A percentile compares a stretch with the other conserved stretches of the same genome.
Evolutionary conservation across 1,284 basidiomycete genomes (phyloP).

Genomic region (Inonotus hispidus): DNA sequence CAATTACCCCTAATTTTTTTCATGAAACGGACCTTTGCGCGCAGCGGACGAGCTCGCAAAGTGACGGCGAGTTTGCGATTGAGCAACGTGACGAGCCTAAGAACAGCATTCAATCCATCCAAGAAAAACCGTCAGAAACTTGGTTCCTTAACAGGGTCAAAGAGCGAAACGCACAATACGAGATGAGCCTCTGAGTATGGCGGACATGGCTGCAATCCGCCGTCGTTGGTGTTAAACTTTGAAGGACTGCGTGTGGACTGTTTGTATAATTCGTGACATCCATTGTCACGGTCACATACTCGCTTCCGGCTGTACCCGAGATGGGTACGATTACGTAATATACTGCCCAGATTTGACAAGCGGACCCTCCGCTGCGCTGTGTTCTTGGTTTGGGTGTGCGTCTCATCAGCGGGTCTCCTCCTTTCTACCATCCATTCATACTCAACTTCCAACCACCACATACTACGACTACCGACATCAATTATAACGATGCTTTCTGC

Average conservation of each 20-base stretch:
- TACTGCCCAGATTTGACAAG: too few relatives aligned
- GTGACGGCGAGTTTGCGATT: conserved; percentile 30
- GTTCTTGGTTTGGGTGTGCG: too few relatives aligned
- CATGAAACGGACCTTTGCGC: conserved; percentile 57
- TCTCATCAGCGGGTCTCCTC: too few relatives aligned
- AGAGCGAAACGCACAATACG: conserved; percentile 11
- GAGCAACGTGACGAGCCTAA: background rate
- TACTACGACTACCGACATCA: background rate
- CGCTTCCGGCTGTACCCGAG: too few relatives aligned
- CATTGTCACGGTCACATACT: too few relatives aligned
- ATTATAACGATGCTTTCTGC: conserved; percentile 13
- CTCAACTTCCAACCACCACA: background rate
- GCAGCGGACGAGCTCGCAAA: conserved; percentile 61
- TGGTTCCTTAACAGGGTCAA: background rate
- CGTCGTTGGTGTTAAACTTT: background rate
- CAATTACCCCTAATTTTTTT: background rate
- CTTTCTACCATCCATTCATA: background rate
- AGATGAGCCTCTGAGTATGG: conserved; percentile 14
- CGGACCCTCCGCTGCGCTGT: too few relatives aligned
- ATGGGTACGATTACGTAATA: too few relatives aligned
- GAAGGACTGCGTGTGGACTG: background rate
- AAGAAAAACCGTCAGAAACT: background rate
- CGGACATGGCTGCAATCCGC: conserved; percentile 10
- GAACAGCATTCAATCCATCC: background rate
- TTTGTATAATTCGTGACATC: background rate